Evolutionary conservation across 1,284 basidiomycete genomes (phyloP), one percentile per base, ranked within the genome.

Genomic region (Moesziomyces parantarcticus): DNA sequence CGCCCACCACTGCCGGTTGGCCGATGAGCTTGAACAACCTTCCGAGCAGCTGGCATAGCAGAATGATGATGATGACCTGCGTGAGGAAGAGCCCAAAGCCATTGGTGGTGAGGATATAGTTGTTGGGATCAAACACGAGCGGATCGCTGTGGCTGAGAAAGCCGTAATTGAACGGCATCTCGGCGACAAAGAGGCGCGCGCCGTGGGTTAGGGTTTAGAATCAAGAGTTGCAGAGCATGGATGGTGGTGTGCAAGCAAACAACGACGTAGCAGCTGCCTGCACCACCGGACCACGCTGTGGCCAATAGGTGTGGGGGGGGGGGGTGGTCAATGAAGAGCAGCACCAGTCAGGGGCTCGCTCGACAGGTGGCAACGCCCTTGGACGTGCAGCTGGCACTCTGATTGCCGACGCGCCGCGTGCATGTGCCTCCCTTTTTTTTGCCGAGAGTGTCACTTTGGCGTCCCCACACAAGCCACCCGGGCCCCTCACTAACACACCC

Each of bases 11-110:
- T 5, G 57, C 61, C 26, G 75, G 75, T 39, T 77, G 75, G 11
- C 68, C 68, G 25, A 76, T 21, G 9, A 49, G 36, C 40, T 63
- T 70, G 59, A 77, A 77, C 10, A 57, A 42, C 22, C 60, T 56
- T 18, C 74, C 74, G 21, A 76, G 63, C 26, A 74, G 21, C 41
- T 58, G 61, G 50, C 75, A 77, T 21, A 77, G 56, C 14, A 60
- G 44, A 46, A 77, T 71, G 58, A 77, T 77, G 66, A 77, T 71
- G 50, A 61, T 49, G 25, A 72, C 61, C 26, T 77, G 75, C 1
- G 61, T 58, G 43, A 77, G 39, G 29, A 77, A 76, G 42, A 77
- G 68, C 16, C 68, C 73, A 25, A 77, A 67, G 3, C 75, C 75
- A 36, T 76, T 76, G 32, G 68, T 72, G 39, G 70, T 67, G 41